phyloP scores from a whole-genome alignment of 2,329 filamentous ascomycete genomes.

The Fusarium sp. region DNA sequence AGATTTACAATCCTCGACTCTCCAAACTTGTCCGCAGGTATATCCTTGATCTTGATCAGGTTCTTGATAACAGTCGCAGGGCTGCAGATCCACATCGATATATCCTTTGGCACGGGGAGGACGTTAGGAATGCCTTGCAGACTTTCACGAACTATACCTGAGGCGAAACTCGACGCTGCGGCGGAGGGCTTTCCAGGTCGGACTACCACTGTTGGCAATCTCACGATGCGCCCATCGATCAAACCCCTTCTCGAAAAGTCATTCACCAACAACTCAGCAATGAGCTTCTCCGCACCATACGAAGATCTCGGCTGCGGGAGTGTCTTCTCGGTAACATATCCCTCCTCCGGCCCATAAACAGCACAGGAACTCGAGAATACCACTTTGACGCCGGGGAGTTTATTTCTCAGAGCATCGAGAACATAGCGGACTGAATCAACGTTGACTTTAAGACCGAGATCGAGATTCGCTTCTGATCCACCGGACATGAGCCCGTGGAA shows the following conservation, averaged over 20 bases:
- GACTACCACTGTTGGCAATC: slow-evolving; percentile 70
- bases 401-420: slow-evolving; percentile 60
- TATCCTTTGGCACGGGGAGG: slow-evolving; percentile 58
- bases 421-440: slow-evolving; percentile 65
- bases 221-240: slow-evolving; percentile 65
- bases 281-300: slow-evolving; percentile 72
- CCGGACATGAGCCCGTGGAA: slow-evolving; percentile 74
- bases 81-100: slow-evolving; percentile 63
- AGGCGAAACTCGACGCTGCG: slow-evolving; percentile 69
- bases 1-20: slow-evolving; percentile 59
- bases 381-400: slow-evolving; percentile 61
- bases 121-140: slow-evolving; percentile 57
- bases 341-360: slow-evolving; percentile 60
- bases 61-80: slow-evolving; percentile 61
- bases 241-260: slow-evolving; percentile 59
- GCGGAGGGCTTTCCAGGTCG: slow-evolving; percentile 69
- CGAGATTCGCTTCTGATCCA: slow-evolving; percentile 68
- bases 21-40: slow-evolving; percentile 53
- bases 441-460: slow-evolving; percentile 66
- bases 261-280: slow-evolving; percentile 60
- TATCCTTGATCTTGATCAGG: slow-evolving; percentile 56
- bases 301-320: slow-evolving; percentile 62
- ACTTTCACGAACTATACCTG: slow-evolving; percentile 69
- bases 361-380: slow-evolving; percentile 69
- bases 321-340: slow-evolving; percentile 35